Evolutionary conservation across 192 early-diverging fungal genomes (phyloP), one percentile per base, ranked within the genome.

Genomic region (Umbelopsis sp.): DNA sequence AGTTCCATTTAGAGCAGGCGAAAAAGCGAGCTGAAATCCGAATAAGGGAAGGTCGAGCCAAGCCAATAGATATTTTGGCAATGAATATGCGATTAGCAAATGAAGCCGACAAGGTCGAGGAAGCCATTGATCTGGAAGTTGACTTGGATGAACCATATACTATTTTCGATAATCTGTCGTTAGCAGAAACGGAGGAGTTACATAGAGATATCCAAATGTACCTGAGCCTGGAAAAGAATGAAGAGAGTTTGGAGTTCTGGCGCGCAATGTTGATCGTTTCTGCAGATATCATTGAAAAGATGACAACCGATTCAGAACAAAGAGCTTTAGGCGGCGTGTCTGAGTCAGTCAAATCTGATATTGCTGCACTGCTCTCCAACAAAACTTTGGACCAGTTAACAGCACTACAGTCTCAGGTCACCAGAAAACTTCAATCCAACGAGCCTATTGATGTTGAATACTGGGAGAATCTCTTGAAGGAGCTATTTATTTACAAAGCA

Each of bases 11-110:
- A 70, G 76, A 91, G 71, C 96, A 98, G 81, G 94, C 94, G 1
- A 97, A 97, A 73, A 80, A 80, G 44, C 83, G 96, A 13, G 97
- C 97, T 0, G 93, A 97, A 76, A 96, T 99, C 69, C 85, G 97
- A 11, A 93, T 99, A 67, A 89, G 89, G 52, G 92, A 93, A 69
- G 89, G 88, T 21, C 76, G 95, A 4, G 92, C 95, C 16, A 94
- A 94, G 67, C 92, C 96, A 2, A 94, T 99, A 71, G 97, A 99
- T 78, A 81, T 97, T 16, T 73, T 98, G 61, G 95, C 96, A 15
- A 93, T 97, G 83, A 96, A 95, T 70, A 78, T 99, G 48, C 85
- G 89, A 5, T 76, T 97, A 27, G 90, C 91, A 18, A 85, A 91
- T 44, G 93, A 95, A 33, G 67, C 78, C 12, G 74, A 91, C 12